A percentile compares a stretch with the other conserved stretches of the same genome.
phyloP scores from a whole-genome alignment of 495 filamentous ascomycete species.

The Rhypophila decipiens region DNA sequence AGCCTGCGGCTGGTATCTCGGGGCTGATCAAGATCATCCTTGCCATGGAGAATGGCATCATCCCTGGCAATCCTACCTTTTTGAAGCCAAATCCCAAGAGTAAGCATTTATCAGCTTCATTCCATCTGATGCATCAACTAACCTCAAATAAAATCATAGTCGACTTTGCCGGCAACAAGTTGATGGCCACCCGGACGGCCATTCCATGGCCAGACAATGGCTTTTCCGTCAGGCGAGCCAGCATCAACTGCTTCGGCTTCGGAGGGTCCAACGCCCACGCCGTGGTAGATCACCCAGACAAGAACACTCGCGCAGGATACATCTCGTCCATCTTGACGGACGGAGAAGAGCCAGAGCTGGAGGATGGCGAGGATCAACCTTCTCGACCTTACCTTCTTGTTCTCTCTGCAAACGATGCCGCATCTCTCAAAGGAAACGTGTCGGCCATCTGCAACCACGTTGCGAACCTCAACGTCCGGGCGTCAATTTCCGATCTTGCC shows the following conservation, averaged over 20 bases:
- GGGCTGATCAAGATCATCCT: constrained; percentile 1
- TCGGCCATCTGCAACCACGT: constrained; percentile 14
- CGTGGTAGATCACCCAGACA: constrained; percentile 22
- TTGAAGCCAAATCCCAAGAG: constrained; percentile 9
- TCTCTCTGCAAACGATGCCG: constrained; percentile 16
- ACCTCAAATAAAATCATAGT: constrained; percentile 34
- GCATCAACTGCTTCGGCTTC: constrained; percentile 50
- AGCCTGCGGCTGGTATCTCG: constrained; percentile 1
- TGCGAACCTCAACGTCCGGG: constrained; percentile 11
- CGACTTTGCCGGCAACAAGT: constrained; percentile 8
- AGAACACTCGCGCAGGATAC: background rate
- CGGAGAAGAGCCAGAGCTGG: background rate
- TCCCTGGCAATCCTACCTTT: constrained; percentile 31
- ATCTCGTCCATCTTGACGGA: background rate
- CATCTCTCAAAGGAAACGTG: constrained; percentile 5
- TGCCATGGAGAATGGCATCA: constrained; percentile 25
- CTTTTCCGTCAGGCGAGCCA: constrained; percentile 21
- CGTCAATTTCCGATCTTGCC: constrained; percentile 9
- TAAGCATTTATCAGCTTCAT: constrained; percentile 2
- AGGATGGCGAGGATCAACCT: constrained; percentile 18
- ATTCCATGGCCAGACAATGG: constrained; percentile 7
- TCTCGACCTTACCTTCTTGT: constrained; percentile 5
- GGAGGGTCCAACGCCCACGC: constrained; percentile 51
- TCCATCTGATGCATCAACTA: constrained; percentile 15
- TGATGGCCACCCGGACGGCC: background rate